Base-by-base conservation (phyloP, 2,329 filamentous ascomycete genomes). In the Phyllosticta citriasiana region DNA sequence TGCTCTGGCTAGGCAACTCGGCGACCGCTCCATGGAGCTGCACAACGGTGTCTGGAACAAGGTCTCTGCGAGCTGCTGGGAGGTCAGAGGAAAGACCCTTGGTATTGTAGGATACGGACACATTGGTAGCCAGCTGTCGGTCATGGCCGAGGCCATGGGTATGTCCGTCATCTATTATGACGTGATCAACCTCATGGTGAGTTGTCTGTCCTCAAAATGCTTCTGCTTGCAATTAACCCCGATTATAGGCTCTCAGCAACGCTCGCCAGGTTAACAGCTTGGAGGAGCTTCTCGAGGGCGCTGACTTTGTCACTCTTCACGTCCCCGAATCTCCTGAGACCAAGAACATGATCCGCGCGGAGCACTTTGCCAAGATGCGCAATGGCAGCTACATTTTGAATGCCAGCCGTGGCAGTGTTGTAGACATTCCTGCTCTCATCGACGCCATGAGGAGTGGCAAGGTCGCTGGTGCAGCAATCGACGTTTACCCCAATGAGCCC, bases 151-250 rank as follows among this genome's bases (percentile, higher is more conserved):
- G 76, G 86, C 93, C 25, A 96, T 99, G 91, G 94, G 94, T 57
- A 97, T 99, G 93, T 86, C 83, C 16, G 94, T 99, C 70, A 92
- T 97, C 69, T 99, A 97, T 81, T 97, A 95, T 75, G 94, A 99
- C 74, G 86, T 96, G 6, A 77, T 96, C 65, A 96, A 92, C 67
- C 82, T 97, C 67, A 99, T 99, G 94, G 60, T 62, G 51, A 55
- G 60, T 58, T 22, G 30, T 30, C 54, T 35, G 51, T 51, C 3
- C 27, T 24, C 14, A 8, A n/a, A 47, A 47, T 8, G 27, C 14
- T 4, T 6, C n/a, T 47, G 40, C 40, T 47, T n/a, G n/a, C 3
- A 47, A 55, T 6, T 62, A 52, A 62, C 33, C 4, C 5, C 52
- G 6, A 12, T 16, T n/a, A 10, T 27, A 62, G 60, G 88, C 89